A percentile compares a stretch with the other conserved stretches of the same genome.
These are phyloP conservation scores for Acorus gramineus DNA, from an alignment of 106 monocot genomes.

Conservation along the genomic window DNA sequence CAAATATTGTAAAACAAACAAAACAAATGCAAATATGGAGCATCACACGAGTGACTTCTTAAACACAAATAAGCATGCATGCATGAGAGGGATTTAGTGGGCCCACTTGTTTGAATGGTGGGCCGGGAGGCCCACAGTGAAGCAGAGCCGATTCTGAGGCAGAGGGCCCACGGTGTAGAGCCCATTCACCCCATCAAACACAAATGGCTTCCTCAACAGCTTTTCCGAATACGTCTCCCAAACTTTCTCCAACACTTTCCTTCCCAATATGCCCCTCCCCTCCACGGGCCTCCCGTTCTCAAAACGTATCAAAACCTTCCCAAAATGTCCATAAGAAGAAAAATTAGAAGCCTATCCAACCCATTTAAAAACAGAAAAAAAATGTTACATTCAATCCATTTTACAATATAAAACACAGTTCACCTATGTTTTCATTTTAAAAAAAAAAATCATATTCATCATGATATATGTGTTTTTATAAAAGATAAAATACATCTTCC, in stretches of 20 bases:
- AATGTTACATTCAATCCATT: not conserved
- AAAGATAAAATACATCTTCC: no score
- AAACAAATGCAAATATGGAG: no score
- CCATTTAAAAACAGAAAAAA: conserved; percentile 11
- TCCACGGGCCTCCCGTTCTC: conserved; percentile 81
- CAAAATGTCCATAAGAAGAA: no score
- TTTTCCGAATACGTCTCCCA: conserved; percentile 60
- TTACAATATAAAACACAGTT: not conserved
- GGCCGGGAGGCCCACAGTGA: conserved; percentile 66
- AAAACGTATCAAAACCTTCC: conserved; percentile 19
- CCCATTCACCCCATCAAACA: conserved; percentile 85
- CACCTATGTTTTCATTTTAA: no score
- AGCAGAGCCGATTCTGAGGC: conserved; percentile 65
- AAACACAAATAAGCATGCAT: no score
- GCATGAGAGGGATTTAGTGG: not conserved
- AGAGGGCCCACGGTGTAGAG: conserved; percentile 77
- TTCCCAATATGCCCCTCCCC: conserved; percentile 57
- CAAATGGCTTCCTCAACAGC: conserved; percentile 69
- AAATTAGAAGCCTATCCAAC: conserved; percentile 28
- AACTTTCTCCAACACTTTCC: conserved; percentile 72
- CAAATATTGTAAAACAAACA: no score
- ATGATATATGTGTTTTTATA: no score
- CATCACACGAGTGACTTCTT: no score
- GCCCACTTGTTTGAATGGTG: conserved; percentile 38
- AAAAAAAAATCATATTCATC: no score